Base-by-base conservation (phyloP, 2,329 filamentous ascomycete genomes). In the Beauveria bassiana region DNA sequence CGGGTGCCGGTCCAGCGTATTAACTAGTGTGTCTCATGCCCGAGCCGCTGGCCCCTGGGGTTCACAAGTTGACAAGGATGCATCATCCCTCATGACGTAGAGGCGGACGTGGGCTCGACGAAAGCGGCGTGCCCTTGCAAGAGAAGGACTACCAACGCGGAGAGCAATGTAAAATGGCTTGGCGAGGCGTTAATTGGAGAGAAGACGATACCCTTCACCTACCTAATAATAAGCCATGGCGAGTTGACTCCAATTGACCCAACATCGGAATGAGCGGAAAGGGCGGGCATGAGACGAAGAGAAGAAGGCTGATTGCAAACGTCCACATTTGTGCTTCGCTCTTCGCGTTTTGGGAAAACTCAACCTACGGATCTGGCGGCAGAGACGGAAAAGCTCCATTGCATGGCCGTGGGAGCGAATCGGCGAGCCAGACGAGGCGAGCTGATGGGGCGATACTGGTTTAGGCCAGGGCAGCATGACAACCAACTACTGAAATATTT, bases 31-130 rank as follows among this genome's bases (percentile, higher is more conserved):
- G 55, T 58, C 55, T 58, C 34, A 58, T 45, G 45, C 52, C 42
- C 43, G 52, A 52, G 50, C 28, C n/a, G 24, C 55, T 42, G 57
- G 57, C 28, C n/a, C 18, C 55, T 42, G 57, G 57, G 47, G 57
- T 53, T 40, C 42, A 60, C 58, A 38, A 47, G 57, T 53, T 40
- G 50, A 60, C 58, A 46, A 53, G 58, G 49, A 24, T 60, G 50
- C 42, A 54, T 60, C 58, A 60, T 53, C 52, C 58, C 58, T 60
- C 40, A 60, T 60, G 58, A 60, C 58, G 58, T 60, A 54, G 58
- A 14, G 58, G 40, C 20, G 58, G n/a, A 46, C 42, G 34, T 20
- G 22, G 47, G 57, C 57, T 52, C n/a, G 20, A 59, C 24, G 14
- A 52, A 26, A 52, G 24, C 38, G 46, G 20, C 42, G 45, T 43